These are phyloP conservation scores for Botryotinia globosa DNA, from an alignment of 2,329 filamentous ascomycete genomes.

Conservation along the genomic window DNA sequence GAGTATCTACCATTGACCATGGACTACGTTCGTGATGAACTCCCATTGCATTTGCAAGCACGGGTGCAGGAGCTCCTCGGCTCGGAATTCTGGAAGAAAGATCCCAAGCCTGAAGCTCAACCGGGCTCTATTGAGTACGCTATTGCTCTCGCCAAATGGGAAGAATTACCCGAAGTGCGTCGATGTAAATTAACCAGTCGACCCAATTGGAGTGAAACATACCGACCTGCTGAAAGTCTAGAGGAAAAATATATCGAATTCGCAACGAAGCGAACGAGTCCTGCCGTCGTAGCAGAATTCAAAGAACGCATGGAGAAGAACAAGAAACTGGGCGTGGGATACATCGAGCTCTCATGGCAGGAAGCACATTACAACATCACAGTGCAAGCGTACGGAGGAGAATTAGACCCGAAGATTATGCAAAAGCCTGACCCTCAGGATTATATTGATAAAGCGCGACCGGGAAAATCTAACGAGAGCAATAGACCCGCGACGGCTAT, in stretches of 20 bases:
- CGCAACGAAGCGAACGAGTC: neutral
- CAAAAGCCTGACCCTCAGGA: neutral
- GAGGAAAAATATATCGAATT: neutral
- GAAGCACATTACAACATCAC: slow-evolving; percentile 2
- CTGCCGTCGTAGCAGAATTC: neutral
- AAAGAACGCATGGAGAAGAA: neutral
- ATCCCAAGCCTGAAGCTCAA: neutral
- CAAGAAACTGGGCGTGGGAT: neutral
- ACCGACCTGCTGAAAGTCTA: neutral
- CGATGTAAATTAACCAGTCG: neutral
- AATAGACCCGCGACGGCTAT: neutral
- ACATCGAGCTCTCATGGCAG: slow-evolving; percentile 12
- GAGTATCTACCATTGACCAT: neutral
- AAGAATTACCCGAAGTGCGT: neutral
- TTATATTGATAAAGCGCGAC: neutral
- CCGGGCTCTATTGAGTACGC: neutral
- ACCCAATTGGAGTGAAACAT: neutral
- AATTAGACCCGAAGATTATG: neutral
- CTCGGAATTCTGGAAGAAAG: neutral
- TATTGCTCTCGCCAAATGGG: neutral
- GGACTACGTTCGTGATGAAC: neutral
- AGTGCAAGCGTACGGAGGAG: neutral
- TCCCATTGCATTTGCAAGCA: neutral
- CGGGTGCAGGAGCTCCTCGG: neutral
- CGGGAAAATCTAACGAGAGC: neutral